Conservation (phyloP, 192 early-diverging fungal species). For the Coemansia aciculifera region DNA sequence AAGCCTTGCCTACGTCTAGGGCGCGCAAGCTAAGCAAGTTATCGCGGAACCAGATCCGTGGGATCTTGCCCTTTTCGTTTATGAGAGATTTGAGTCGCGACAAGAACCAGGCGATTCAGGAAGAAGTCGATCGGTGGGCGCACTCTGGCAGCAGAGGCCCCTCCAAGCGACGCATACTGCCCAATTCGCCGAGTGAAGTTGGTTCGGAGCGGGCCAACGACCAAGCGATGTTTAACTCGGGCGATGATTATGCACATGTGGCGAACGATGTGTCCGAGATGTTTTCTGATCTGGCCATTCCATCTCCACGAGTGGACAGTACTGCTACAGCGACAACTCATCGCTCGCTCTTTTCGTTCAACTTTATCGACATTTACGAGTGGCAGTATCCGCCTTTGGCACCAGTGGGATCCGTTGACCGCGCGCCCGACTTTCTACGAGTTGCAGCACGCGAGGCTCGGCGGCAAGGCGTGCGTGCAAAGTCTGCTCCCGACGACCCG, state of each 20-base stretch:
- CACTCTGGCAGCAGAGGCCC: background rate
- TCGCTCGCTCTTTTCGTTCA: slow-evolving; percentile 27
- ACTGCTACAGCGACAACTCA: background rate
- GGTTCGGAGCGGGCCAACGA: background rate
- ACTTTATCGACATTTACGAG: slow-evolving; percentile 46
- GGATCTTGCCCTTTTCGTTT: slow-evolving; percentile 50
- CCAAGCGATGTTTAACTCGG: background rate
- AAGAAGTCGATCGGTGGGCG: slow-evolving; percentile 16
- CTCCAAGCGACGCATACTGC: slow-evolving; percentile 9
- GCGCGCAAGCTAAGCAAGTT: slow-evolving; percentile 21
- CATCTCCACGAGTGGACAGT: background rate
- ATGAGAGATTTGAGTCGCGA: slow-evolving; percentile 33
- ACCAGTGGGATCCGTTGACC: slow-evolving; percentile 11
- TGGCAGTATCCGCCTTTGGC: slow-evolving; percentile 46
- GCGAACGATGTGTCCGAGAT: slow-evolving; percentile 11
- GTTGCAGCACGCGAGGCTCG: slow-evolving; percentile 45
- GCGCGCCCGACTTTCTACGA: slow-evolving; percentile 36
- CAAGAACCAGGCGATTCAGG: slow-evolving; percentile 19
- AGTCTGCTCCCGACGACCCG: slow-evolving; percentile 27
- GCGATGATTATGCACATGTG: background rate
- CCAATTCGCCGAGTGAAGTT: slow-evolving; percentile 26
- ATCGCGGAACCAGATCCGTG: slow-evolving; percentile 43
- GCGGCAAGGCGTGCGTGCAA: slow-evolving; percentile 26
- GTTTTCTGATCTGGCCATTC: slow-evolving; percentile 18
- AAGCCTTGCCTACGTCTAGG: slow-evolving; percentile 21